Evolutionary conservation across 2,329 filamentous ascomycete genomes (phyloP), one percentile per base, ranked within the genome.

Genomic region (Aspergillus arachidicola): DNA sequence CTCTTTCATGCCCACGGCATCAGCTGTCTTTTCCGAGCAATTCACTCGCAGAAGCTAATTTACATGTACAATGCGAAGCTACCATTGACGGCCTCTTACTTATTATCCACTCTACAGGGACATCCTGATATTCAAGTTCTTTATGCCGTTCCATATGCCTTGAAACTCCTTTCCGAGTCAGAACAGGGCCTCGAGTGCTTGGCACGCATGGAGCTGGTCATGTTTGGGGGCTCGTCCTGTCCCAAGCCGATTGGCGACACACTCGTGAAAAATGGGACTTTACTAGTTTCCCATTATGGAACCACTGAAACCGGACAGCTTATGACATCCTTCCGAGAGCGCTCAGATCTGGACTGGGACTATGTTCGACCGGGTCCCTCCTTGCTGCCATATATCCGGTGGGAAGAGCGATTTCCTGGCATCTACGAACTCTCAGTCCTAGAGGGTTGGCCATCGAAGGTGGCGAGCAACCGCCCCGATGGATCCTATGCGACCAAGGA

Each of bases 161-260:
- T 91, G 28, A 89, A 90, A 69, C 76, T 91, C 0, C 77, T 91
- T 0, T 82, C 83, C 0, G 89, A 91, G 69, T 81, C 82, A 0
- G 78, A 84, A 0, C 80, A 83, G 23, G 88, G 88, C 0, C 79
- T 88, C 21, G 69, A 76, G 2, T 73, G 76, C 3, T 72, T 89
- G 28, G 72, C 74, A 0, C 73, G 75, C 10, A 76, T 83, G 19
- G 82, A 86, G 66, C 67, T 86, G 2, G 85, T 89, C 21, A 78
- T 86, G 66, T 87, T 83, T 65, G 86, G 83, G 1, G 87, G 87
- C 0, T 85, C 83, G 19, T 79, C 82, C 6, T 88, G 85, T 63
- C 87, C 87, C 0, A 86, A 89, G 66, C 83, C 85, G 6, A 78
- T 89, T 4, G 87, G 87, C 0, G 81, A 88, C 64, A 69, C 75